These are phyloP conservation scores for Flagelloscypha sp. DNA, from an alignment of 768 basidiomycete species.

Conservation along the genomic window DNA sequence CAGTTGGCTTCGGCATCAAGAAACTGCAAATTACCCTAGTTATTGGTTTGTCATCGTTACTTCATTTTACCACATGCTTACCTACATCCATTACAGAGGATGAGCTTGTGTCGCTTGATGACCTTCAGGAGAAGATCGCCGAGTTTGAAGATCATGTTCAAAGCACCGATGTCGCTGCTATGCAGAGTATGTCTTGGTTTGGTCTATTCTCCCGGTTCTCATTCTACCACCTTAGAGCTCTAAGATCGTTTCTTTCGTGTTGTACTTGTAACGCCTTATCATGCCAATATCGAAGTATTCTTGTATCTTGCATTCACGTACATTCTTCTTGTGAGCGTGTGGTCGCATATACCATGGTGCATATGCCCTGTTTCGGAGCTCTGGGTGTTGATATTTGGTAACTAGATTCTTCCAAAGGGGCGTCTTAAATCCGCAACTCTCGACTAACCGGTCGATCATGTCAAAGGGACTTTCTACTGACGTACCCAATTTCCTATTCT, in stretches of 20 bases:
- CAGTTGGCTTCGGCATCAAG: slow-evolving; percentile 88
- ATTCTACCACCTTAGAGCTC: slow-evolving; percentile 17
- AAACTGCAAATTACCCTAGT: slow-evolving; percentile 78
- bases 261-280: neutral
- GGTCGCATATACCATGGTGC: too few relatives aligned
- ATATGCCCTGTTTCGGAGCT: slow-evolving; percentile 5
- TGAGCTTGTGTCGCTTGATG: slow-evolving; percentile 86
- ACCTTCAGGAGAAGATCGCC: slow-evolving; percentile 83
- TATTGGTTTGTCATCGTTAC: slow-evolving; percentile 33
- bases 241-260: slow-evolving; percentile 1
- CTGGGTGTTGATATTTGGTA: too few relatives aligned
- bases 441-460: too few relatives aligned
- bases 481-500: too few relatives aligned
- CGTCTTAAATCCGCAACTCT: too few relatives aligned
- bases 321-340: slow-evolving; percentile 2
- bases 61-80: neutral
- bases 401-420: too few relatives aligned
- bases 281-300: slow-evolving; percentile 12
- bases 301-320: slow-evolving; percentile 11
- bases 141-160: slow-evolving; percentile 87
- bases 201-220: slow-evolving; percentile 1
- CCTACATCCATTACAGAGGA: slow-evolving; percentile 56
- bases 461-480: too few relatives aligned
- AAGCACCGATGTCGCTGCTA: slow-evolving; percentile 85
- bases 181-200: slow-evolving; percentile 69